phyloP scores from a whole-genome alignment of 2,329 filamentous ascomycete genomes.

The Aspergillus fructus region DNA sequence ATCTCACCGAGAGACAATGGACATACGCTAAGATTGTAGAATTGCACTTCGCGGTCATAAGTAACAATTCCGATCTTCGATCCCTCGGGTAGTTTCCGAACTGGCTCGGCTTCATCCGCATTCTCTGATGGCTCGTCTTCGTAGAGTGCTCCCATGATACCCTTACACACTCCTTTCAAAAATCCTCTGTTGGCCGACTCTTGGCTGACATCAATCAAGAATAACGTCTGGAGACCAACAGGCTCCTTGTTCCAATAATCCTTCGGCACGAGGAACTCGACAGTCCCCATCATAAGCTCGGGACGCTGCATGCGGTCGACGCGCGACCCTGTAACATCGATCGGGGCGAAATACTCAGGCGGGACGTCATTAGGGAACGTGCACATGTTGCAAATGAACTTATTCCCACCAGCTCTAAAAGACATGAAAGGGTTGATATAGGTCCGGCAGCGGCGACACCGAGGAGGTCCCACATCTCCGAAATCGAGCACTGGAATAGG shows the following conservation, averaged over 20 bases:
- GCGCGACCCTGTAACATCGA: constrained; percentile 79
- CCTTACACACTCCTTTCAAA: constrained; percentile 84
- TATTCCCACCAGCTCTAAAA: constrained; percentile 89
- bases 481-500: constrained; percentile 93
- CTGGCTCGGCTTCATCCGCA: constrained; percentile 52
- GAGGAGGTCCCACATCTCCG: constrained; percentile 82
- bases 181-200: constrained; percentile 90
- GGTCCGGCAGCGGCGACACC: constrained; percentile 87
- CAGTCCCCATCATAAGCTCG: constrained; percentile 85
- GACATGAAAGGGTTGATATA: constrained; percentile 99
- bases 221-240: constrained; percentile 81
- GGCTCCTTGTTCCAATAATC: constrained; percentile 98
- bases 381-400: constrained; percentile 97
- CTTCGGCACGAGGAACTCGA: constrained; percentile 95
- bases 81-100: constrained; percentile 66
- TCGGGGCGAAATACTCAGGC: constrained; percentile 88
- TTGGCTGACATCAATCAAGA: constrained; percentile 89
- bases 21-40: constrained; percentile 87
- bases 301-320: constrained; percentile 86
- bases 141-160: constrained; percentile 82
- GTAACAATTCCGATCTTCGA: constrained; percentile 93
- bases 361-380: constrained; percentile 94
- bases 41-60: constrained; percentile 95
- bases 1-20: not conserved
- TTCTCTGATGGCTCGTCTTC: constrained; percentile 58